Base-by-base conservation (phyloP, 1,284 basidiomycete genomes). In the Tremellales sp. region DNA sequence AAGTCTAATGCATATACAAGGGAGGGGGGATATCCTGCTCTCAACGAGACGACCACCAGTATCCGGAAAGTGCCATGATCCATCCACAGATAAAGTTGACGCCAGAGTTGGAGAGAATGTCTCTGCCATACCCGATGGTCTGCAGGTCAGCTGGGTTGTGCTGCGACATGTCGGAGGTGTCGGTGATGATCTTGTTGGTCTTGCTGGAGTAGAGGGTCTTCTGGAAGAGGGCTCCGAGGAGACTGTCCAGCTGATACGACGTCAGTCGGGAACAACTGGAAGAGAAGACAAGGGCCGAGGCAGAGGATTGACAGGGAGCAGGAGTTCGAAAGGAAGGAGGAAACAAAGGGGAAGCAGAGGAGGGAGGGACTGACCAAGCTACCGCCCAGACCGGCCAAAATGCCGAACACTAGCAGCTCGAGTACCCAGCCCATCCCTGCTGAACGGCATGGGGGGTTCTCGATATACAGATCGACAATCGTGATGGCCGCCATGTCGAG, bases 181-280 rank as follows among this genome's bases (percentile, higher is more conserved):
- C 84, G 22, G 83, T 81, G 22, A 91, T 75, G 39, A 97, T 78
- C 40, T 79, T 75, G 53, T 82, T 82, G 46, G 77, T 78, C 7
- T 75, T 72, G 29, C 72, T 71, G 8, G 84, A 84, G 71, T 85
- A 95, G 18, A 83, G 78, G 2, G 90, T 92, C 47, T 79, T 76
- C 61, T 97, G 93, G 1, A 94, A 68, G 0, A 87, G 90, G 1
- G 91, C 92, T 2, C 93, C 93, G 10, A 95, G 76, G 2, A 95
- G 38, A 0, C 87, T 91, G 66, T 95, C 91, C 43, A 88, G 66
- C 84, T 87, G 51, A 37, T 10, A 24, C 8, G 8, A 9, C 14
- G 14, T 36, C n/a, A n/a, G 29, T 33, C 42, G 39, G 28, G 16
- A 25, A 18, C 19, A 16, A 24, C 29, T 24, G 31, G 27, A n/a